Percentiles rank a stretch among this genome's conserved stretches.
Conservation (phyloP, 805 yeast genomes). For the Ogataea saltuana region DNA sequence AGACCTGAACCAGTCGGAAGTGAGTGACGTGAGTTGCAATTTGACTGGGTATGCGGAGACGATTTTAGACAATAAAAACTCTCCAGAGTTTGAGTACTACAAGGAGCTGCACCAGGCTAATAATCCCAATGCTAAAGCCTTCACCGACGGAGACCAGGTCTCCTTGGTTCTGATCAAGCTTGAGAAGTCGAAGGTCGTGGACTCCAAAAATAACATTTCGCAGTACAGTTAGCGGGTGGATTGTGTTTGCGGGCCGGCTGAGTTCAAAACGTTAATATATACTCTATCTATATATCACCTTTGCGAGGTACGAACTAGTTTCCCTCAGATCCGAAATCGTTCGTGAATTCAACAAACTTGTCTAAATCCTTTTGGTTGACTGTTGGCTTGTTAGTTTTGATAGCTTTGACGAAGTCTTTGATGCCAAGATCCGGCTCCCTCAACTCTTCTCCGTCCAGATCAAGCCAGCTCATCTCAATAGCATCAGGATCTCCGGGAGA, state of each 20-base stretch:
- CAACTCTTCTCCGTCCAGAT: constrained; percentile 83
- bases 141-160: constrained; percentile 61
- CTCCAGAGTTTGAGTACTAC: constrained; percentile 58
- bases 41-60: constrained; percentile 65
- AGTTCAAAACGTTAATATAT: constrained; percentile 8
- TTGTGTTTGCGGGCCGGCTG: too few species aligned
- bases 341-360: constrained; percentile 84
- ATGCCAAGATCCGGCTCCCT: constrained; percentile 87
- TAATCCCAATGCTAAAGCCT: constrained; percentile 69
- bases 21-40: constrained; percentile 81
- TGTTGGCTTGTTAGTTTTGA: constrained; percentile 90
- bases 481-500: constrained; percentile 95
- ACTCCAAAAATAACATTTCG: constrained; percentile 61
- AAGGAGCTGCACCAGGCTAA: constrained; percentile 59
- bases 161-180: constrained; percentile 68
- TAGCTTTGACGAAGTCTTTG: constrained; percentile 91
- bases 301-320: constrained; percentile 42
- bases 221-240: constrained; percentile 20
- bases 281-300: constrained; percentile 3
- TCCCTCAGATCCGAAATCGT: constrained; percentile 97
- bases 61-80: constrained; percentile 44
- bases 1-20: constrained; percentile 74
- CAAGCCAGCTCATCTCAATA: constrained; percentile 90
- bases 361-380: constrained; percentile 82
- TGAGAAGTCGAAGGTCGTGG: constrained; percentile 74